Evolutionary conservation across 768 basidiomycete genomes (phyloP), one percentile per base, ranked within the genome.

Genomic region (Flagelloscypha sp.): DNA sequence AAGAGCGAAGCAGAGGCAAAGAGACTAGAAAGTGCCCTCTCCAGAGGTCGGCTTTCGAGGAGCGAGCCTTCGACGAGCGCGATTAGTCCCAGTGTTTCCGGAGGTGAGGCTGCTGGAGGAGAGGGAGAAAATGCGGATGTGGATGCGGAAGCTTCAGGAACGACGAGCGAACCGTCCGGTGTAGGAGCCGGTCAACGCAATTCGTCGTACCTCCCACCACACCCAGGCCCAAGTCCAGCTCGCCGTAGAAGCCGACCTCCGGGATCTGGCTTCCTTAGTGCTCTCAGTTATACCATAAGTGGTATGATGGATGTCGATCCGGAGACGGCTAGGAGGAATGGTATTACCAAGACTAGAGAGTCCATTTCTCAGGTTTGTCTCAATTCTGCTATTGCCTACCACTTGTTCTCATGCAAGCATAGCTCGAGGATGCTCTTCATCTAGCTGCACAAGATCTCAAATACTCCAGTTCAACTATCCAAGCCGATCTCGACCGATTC

Each of bases 241-340:
- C 59, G 65, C 38, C 57, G 70, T 40, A 68, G 69, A 54, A 59
- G 70, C 35, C 70, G 73, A 38, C 62, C 78, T 9, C 82, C 84
- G 36, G 85, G 84, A 6, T 86, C 86, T 71, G 92, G 88, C 13
- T 61, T 99, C 16, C 50, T 99, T 22, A 89, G 79, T 47, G 95
- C 95, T 11, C 64, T 99, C 27, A 90, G 84, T 51, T 93, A 95
- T 59, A 93, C 92, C 16, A 56, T 99, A 37, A 90, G 93, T 47
- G 93, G 94, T 4, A 93, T 98, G 80, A 97, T 99, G 82, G 95
- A 99, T 48, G 86, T 86, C 12, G 95, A 99, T 59, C 95, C 95
- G 3, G 95, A 98, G 63, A 87, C 85, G 12, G 93, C 94, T 5
- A 68, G 95, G 41, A 70, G 95, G 44, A 97, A 84, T 50, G 76